Conservation (phyloP, 2,329 filamentous ascomycete genomes). For the Colletotrichum viniferum region DNA sequence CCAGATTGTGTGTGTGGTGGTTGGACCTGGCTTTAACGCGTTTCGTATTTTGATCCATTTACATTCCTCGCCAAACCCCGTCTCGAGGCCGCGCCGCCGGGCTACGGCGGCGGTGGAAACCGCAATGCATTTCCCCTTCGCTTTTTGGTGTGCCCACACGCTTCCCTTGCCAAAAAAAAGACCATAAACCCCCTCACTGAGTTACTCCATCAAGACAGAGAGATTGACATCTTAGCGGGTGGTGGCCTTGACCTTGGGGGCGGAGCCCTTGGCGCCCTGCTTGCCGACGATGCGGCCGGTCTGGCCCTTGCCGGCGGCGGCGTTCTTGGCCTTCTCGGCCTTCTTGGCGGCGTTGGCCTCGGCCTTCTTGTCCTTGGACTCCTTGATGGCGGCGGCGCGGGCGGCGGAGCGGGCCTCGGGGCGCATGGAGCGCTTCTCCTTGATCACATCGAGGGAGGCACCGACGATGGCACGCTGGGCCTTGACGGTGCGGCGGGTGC, state of each 20-base stretch:
- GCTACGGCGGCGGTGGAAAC: too few relatives aligned
- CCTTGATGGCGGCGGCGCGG: conserved; percentile 89
- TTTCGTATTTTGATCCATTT: conserved; percentile 7
- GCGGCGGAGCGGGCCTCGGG: conserved; percentile 95
- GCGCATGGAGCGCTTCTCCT: conserved; percentile 94
- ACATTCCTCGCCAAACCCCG: not conserved
- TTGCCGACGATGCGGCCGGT: conserved; percentile 86
- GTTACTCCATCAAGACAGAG: not conserved
- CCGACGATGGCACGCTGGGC: conserved; percentile 98
- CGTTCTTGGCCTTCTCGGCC: conserved; percentile 97
- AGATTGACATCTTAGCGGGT: conserved; percentile 70
- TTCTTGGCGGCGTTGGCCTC: conserved; percentile 91
- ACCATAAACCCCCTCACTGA: conserved; percentile 6
- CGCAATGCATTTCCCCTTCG: too few relatives aligned
- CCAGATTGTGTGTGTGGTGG: conserved; percentile 13
- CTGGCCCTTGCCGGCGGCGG: conserved; percentile 80
- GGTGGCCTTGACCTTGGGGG: conserved; percentile 82
- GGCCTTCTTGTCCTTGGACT: conserved; percentile 98
- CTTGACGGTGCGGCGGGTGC: conserved; percentile 97
- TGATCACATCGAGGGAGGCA: conserved; percentile 99
- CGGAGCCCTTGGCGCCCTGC: conserved; percentile 93
- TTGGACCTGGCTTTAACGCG: not conserved
- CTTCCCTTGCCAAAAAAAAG: not conserved
- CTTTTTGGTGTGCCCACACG: not conserved
- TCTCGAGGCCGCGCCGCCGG: not conserved